These are phyloP conservation scores for Stramenopiles sp. DNA, from an alignment of 352 stramenopile genomes.

Conservation along the genomic window DNA sequence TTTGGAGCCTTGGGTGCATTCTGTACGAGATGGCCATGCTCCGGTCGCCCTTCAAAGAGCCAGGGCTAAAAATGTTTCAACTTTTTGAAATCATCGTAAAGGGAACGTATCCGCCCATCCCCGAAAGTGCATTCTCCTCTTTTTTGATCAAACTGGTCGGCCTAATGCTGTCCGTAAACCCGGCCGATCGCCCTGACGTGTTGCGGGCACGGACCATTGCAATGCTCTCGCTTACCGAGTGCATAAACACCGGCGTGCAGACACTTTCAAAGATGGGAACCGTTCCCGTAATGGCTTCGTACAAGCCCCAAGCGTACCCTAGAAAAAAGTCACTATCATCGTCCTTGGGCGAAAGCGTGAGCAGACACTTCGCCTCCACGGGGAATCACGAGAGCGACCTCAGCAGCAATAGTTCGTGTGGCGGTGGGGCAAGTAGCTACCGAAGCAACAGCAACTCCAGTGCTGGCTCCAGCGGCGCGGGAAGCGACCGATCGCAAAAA, in stretches of 20 bases:
- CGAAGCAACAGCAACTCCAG: not conserved
- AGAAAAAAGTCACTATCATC: not conserved
- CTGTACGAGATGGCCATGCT: conserved; percentile 84
- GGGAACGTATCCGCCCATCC: not conserved
- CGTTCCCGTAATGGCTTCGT: too few relatives aligned
- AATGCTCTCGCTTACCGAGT: not conserved
- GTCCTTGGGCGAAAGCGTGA: not conserved
- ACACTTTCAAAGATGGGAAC: not conserved
- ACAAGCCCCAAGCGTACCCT: too few relatives aligned
- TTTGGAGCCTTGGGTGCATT: conserved; percentile 81
- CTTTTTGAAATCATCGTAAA: conserved; percentile 49
- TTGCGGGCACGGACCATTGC: not conserved
- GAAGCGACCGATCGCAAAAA: not conserved
- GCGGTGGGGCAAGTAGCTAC: not conserved
- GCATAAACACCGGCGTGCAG: not conserved
- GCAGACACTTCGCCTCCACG: not conserved
- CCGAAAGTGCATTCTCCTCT: not conserved
- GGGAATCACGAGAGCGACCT: not conserved
- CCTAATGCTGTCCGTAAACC: not conserved
- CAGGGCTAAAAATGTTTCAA: conserved; percentile 62
- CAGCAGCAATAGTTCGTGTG: not conserved
- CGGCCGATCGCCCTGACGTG: not conserved
- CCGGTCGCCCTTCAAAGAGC: conserved; percentile 71
- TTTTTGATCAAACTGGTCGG: not conserved
- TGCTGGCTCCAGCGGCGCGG: not conserved